Base-by-base conservation (phyloP, 2,329 filamentous ascomycete species). In the Achaetomium macrosporum region DNA sequence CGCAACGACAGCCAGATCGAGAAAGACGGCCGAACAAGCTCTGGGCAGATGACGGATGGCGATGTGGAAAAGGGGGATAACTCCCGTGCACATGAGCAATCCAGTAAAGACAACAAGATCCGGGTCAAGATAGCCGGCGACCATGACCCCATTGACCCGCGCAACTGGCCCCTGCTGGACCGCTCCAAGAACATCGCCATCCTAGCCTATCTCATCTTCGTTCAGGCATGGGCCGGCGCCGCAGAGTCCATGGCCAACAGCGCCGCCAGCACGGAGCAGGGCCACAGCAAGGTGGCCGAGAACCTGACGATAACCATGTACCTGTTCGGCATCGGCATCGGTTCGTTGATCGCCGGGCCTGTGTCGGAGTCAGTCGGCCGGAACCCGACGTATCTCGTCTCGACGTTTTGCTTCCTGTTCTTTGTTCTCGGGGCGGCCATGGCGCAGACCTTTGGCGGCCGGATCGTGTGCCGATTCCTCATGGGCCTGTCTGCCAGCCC, bases 401-500 rank as follows among this genome's bases (percentile, higher is more conserved):
- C 76, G 0, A 64, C 77, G 13, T 66, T 66, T 15, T 60, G 72
- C 15, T 78, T 73, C 50, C 72, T 77, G 63, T 64, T 76, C 42
- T 79, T 74, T 51, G 67, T 77, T 39, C 69, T 77, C 61, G 76
- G 71, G 0, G 69, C 71, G 0, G 77, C 68, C 1, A 59, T 78
- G n/a, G 63, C 74, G 1, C 71, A 71, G 3, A 76, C 71, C 19
- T 70, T 78, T 49, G 69, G 64, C 0, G 71, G 71, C 4, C 74
- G 77, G 49, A 62, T 78, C 7, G 68, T 69, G 0, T 78, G 76
- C 51, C 71, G 76, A 3, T 78, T 76, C 54, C 58, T 79, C 3
- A 71, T 76, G 2, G 75, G 77, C 3, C 62, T 76, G 44, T 77
- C 74, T 49, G 60, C 62, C 10, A 66, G 65, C 40, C 57, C 63